Conservation (phyloP, 192 early-diverging fungal species). For the Rhizoclosmatium sp. region DNA sequence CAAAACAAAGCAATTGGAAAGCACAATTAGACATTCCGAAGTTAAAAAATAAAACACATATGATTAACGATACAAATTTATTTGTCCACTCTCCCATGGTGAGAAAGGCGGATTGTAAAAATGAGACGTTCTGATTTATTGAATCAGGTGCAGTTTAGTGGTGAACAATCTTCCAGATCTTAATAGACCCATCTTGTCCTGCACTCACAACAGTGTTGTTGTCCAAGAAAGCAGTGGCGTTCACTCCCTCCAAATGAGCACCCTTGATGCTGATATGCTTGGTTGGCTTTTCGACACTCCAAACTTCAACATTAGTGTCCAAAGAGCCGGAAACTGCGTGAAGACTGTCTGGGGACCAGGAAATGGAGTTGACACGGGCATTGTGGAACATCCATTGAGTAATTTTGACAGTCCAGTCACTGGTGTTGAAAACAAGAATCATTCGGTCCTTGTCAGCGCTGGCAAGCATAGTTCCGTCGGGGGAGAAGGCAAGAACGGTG, state of each 20-base stretch:
- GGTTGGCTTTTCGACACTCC: slow-evolving; percentile 82
- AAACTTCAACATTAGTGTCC: slow-evolving; percentile 92
- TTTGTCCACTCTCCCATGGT: too few relatives aligned
- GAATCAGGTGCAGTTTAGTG: slow-evolving; percentile 1
- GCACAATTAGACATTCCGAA: too few relatives aligned
- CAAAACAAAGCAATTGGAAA: too few relatives aligned
- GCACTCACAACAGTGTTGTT: slow-evolving; percentile 72
- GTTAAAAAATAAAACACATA: too few relatives aligned
- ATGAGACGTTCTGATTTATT: too few relatives aligned
- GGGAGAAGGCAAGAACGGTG: slow-evolving; percentile 81
- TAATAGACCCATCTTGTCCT: slow-evolving; percentile 85
- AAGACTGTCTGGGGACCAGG: slow-evolving; percentile 78
- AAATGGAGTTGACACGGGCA: slow-evolving; percentile 80
- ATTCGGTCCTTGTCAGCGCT: slow-evolving; percentile 82
- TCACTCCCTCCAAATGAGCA: slow-evolving; percentile 84
- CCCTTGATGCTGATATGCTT: slow-evolving; percentile 79
- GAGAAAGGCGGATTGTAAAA: too few relatives aligned
- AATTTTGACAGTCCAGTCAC: slow-evolving; percentile 58
- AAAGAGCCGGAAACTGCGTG: slow-evolving; percentile 82
- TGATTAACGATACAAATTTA: too few relatives aligned
- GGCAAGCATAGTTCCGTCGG: slow-evolving; percentile 77
- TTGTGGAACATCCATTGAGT: slow-evolving; percentile 90
- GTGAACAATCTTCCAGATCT: slow-evolving; percentile 52
- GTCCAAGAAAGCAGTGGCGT: slow-evolving; percentile 75
- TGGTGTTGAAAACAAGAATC: slow-evolving; percentile 76